These are phyloP conservation scores for Harringtonia lauricola DNA, from an alignment of 2,329 filamentous ascomycete genomes.

Conservation along the genomic window DNA sequence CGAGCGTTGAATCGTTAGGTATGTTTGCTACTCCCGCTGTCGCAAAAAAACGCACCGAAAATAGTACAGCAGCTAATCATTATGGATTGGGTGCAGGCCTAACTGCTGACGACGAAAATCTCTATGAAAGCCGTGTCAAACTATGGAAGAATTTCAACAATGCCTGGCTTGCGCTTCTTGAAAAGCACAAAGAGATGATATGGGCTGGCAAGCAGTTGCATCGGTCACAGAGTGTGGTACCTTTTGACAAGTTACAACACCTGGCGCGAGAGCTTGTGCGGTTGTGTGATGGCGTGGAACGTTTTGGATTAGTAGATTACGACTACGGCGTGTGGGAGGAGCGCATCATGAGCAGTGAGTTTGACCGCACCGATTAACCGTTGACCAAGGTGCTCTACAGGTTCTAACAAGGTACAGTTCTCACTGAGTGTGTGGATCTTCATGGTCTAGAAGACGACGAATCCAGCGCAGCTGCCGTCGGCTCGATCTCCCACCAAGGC, in stretches of 20 bases:
- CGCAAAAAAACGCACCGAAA: too few species aligned
- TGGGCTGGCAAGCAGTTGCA: slow-evolving; percentile 45
- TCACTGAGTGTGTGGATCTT: neutral
- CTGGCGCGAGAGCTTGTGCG: slow-evolving; percentile 75
- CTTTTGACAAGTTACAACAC: slow-evolving; percentile 56
- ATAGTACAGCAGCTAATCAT: neutral
- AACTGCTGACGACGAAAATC: slow-evolving; percentile 66
- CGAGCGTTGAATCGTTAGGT: slow-evolving; percentile 45
- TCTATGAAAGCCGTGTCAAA: slow-evolving; percentile 66
- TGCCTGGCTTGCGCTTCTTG: slow-evolving; percentile 75
- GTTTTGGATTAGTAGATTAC: slow-evolving; percentile 91
- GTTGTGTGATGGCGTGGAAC: slow-evolving; percentile 77
- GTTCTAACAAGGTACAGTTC: neutral
- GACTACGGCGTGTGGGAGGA: slow-evolving; percentile 96
- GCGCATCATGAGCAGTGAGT: slow-evolving; percentile 70
- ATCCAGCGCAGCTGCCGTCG: neutral
- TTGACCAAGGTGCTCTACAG: too few species aligned
- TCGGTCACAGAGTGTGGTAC: slow-evolving; percentile 52
- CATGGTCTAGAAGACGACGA: neutral
- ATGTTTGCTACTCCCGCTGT: too few species aligned
- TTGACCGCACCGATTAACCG: too few species aligned
- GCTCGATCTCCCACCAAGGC: too few species aligned
- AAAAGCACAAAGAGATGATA: slow-evolving; percentile 72
- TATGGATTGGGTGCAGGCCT: slow-evolving; percentile 46
- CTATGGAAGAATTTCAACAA: slow-evolving; percentile 94